Evolutionary conservation across 805 yeast species (phyloP).

Genomic region (Kluyveromyces nonfermentans): DNA sequence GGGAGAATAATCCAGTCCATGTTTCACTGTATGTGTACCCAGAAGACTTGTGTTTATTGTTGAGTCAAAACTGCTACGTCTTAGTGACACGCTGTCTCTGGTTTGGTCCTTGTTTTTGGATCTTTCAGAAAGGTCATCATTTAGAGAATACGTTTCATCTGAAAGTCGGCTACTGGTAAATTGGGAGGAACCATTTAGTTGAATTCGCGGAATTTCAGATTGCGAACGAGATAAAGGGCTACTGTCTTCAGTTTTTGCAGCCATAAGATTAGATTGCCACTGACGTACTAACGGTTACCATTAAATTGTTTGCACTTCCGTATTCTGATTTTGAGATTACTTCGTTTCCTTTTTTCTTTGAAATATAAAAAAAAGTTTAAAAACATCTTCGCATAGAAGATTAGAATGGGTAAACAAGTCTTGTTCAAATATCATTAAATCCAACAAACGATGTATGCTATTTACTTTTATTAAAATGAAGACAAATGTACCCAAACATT

Average conservation of each 20-base stretch:
- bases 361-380: no score
- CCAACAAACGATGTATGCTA: neutral
- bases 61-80: constrained; percentile 3
- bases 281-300: neutral
- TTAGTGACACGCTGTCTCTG: constrained; percentile 4
- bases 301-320: neutral
- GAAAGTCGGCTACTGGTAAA: neutral
- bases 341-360: neutral
- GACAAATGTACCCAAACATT: neutral
- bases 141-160: constrained; percentile 21
- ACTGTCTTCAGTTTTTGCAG: neutral
- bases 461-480: neutral
- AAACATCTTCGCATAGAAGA: neutral
- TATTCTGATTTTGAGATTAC: neutral
- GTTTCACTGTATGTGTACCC: constrained; percentile 1
- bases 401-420: neutral
- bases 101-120: constrained; percentile 13
- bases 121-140: constrained; percentile 29
- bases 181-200: neutral
- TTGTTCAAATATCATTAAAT: neutral
- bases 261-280: neutral
- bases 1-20: constrained; percentile 24
- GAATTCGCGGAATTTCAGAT: neutral
- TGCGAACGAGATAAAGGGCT: neutral
- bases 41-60: neutral